A percentile compares a stretch with the other conserved stretches of the same genome.
These are phyloP conservation scores for Acanthamoeba quina DNA, from an alignment of 208 protist genomes.

Conservation along the genomic window DNA sequence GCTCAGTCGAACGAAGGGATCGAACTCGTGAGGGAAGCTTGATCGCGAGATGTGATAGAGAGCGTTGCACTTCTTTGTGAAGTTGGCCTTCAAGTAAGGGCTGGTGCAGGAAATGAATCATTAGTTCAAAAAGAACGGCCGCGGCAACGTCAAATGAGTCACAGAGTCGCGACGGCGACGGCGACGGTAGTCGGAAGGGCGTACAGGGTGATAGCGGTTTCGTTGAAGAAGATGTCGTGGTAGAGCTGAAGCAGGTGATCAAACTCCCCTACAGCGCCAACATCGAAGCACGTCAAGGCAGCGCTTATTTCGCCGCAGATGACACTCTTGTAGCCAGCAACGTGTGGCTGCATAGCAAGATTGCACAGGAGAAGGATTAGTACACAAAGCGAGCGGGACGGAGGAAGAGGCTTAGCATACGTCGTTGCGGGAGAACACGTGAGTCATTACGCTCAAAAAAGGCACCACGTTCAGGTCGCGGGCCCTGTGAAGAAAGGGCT, in stretches of 20 bases:
- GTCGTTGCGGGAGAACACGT: neutral
- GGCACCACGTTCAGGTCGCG: neutral
- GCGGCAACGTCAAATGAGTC: no score
- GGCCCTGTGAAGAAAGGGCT: neutral
- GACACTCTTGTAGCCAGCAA: constrained; percentile 45
- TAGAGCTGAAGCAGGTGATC: constrained; percentile 11
- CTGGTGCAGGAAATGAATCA: neutral
- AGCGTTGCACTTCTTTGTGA: neutral
- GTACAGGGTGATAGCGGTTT: neutral
- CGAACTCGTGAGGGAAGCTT: constrained; percentile 26
- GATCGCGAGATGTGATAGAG: neutral
- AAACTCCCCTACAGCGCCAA: neutral
- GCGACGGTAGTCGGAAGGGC: neutral
- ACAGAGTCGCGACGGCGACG: no score
- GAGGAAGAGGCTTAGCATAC: neutral
- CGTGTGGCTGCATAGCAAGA: neutral
- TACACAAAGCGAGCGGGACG: neutral
- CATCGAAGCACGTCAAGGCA: neutral
- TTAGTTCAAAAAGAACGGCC: no score
- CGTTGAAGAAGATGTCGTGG: constrained; percentile 2
- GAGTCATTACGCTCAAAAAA: neutral
- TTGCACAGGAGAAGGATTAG: neutral
- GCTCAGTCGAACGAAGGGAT: neutral
- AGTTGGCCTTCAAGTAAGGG: neutral
- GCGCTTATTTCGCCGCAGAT: neutral